phyloP scores from a whole-genome alignment of 192 early-diverging fungal species.

The Coemansia aciculifera region DNA sequence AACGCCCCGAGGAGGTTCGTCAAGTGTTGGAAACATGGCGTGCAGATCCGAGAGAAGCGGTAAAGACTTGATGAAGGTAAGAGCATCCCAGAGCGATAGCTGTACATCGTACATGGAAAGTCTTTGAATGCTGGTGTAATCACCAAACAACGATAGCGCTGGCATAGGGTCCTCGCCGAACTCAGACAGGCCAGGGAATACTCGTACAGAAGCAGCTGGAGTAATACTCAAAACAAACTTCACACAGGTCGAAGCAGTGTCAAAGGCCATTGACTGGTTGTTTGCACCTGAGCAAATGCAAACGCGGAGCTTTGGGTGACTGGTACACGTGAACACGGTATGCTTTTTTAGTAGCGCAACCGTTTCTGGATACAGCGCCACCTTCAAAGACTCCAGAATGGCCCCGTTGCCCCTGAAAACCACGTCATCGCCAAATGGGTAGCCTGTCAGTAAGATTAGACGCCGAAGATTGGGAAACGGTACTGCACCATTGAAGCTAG shows the following conservation, averaged over 20 bases:
- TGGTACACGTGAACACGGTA: neutral
- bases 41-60: neutral
- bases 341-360: neutral
- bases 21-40: neutral
- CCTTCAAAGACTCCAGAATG: neutral
- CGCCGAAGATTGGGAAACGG: slow-evolving; percentile 11
- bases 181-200: neutral
- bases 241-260: neutral
- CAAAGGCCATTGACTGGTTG: neutral
- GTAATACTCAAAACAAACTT: neutral
- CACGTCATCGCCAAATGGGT: slow-evolving; percentile 15
- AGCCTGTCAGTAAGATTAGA: neutral
- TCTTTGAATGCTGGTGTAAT: neutral
- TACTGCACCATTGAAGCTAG: neutral
- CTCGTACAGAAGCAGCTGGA: neutral
- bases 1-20: neutral
- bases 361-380: neutral
- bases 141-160: neutral
- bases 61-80: neutral
- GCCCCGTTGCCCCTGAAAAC: slow-evolving; percentile 7
- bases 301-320: neutral
- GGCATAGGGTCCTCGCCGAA: neutral
- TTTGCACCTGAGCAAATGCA: neutral
- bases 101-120: neutral
- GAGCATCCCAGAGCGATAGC: neutral